Conservation (phyloP, 2,329 filamentous ascomycete species). For the Sarocladiaceae sp. region DNA sequence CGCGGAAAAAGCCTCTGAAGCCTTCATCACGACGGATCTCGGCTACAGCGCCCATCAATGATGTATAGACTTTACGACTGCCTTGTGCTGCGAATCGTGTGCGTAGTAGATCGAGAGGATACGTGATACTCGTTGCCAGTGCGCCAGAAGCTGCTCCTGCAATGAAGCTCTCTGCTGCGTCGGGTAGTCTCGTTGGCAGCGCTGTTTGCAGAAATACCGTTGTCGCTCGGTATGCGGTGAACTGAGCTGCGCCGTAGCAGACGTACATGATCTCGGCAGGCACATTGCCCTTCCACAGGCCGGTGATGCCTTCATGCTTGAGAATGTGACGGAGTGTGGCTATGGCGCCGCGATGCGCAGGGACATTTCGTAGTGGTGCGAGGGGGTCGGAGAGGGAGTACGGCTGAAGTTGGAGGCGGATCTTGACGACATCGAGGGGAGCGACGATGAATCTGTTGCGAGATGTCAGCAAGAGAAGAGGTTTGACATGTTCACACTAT, state of each 20-base stretch:
- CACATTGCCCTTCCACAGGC: conserved; percentile 96
- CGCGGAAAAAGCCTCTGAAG: conserved; percentile 76
- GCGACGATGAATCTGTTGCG: conserved; percentile 79
- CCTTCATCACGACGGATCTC: conserved; percentile 78
- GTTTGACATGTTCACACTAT: neutral
- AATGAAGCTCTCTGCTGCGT: conserved; percentile 73
- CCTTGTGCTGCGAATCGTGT: conserved; percentile 98
- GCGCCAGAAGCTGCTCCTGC: conserved; percentile 81
- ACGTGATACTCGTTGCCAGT: conserved; percentile 76
- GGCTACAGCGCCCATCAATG: conserved; percentile 62
- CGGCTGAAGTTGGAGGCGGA: conserved; percentile 89
- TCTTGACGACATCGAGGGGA: conserved; percentile 96
- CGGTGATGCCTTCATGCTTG: conserved; percentile 74
- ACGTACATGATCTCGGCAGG: conserved; percentile 94
- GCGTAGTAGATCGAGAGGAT: conserved; percentile 87
- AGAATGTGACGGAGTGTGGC: conserved; percentile 74
- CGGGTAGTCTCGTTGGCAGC: conserved; percentile 47
- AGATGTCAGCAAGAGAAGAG: neutral
- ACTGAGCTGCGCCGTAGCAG: conserved; percentile 84
- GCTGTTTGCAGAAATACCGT: conserved; percentile 62
- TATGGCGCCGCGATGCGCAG: conserved; percentile 69
- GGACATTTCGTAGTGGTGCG: conserved; percentile 47
- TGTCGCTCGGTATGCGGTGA: conserved; percentile 77
- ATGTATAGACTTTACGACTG: conserved; percentile 70
- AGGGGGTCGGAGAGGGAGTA: conserved; percentile 76